Evolutionary conservation across 2,329 filamentous ascomycete species (phyloP).

Genomic region (Akanthomyces muscarius): DNA sequence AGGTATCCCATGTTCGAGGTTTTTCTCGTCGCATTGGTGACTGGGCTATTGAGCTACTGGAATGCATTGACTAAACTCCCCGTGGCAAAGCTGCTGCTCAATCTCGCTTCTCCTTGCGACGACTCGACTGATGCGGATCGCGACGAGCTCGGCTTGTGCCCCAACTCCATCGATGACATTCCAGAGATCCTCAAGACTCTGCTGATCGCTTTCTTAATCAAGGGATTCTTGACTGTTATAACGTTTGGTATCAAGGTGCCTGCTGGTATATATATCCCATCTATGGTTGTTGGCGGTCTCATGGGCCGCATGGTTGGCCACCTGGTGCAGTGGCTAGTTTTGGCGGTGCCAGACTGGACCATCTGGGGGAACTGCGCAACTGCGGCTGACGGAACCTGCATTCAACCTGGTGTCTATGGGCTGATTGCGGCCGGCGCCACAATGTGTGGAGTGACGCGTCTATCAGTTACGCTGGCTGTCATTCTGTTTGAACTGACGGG

Average conservation of each 20-base stretch:
- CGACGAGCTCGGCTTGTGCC: constrained; percentile 73
- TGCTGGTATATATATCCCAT: constrained; percentile 94
- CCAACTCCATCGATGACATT: constrained; percentile 68
- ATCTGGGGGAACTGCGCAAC: constrained; percentile 73
- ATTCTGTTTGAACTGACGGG: constrained; percentile 96
- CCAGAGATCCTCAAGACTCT: constrained; percentile 69
- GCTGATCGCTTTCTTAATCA: constrained; percentile 78
- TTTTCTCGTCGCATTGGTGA: constrained; percentile 77
- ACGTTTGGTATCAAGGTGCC: constrained; percentile 97
- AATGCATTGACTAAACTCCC: constrained; percentile 84
- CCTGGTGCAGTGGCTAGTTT: constrained; percentile 73
- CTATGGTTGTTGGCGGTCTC: constrained; percentile 95
- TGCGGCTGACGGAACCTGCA: constrained; percentile 71
- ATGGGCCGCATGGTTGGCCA: constrained; percentile 88
- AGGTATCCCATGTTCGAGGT: constrained; percentile 82
- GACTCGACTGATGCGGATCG: constrained; percentile 55
- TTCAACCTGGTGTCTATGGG: constrained; percentile 95
- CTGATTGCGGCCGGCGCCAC: constrained; percentile 92
- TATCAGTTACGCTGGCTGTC: constrained; percentile 90
- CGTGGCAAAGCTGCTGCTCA: constrained; percentile 85
- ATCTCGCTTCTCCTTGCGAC: constrained; percentile 84
- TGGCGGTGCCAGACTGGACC: constrained; percentile 65
- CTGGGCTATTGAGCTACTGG: constrained; percentile 87
- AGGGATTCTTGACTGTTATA: constrained; percentile 80
- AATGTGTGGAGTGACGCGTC: constrained; percentile 93